These are phyloP conservation scores for Phanerochaete carnosa DNA, from an alignment of 768 basidiomycete genomes.

Conservation along the genomic window DNA sequence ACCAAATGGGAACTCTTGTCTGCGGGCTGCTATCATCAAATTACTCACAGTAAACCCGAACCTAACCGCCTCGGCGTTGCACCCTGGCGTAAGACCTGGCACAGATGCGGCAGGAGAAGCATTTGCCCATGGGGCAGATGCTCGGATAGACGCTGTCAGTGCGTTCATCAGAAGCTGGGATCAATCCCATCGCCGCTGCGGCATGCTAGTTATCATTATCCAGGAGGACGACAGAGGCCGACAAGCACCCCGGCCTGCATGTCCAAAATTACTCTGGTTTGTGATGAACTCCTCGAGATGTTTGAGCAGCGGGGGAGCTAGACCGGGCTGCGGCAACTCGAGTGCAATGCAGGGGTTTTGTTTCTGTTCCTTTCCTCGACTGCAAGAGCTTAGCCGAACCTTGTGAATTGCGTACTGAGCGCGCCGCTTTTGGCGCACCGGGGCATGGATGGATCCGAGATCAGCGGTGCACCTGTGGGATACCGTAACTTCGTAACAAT, in stretches of 20 bases:
- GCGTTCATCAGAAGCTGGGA: constrained; percentile 8
- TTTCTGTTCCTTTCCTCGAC: not conserved
- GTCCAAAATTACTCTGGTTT: constrained; percentile 11
- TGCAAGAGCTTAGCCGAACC: too few relatives aligned
- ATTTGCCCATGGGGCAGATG: not conserved
- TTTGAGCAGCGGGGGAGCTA: not conserved
- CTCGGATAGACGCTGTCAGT: not conserved
- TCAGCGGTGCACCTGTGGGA: too few relatives aligned
- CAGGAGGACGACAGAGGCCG: too few relatives aligned
- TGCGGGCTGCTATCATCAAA: not conserved
- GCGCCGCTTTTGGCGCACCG: too few relatives aligned
- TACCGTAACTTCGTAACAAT: too few relatives aligned
- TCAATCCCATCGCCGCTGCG: not conserved
- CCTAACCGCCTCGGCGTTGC: not conserved
- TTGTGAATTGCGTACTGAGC: too few relatives aligned
- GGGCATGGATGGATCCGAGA: too few relatives aligned
- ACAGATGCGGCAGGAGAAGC: constrained; percentile 5
- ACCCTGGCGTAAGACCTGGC: constrained; percentile 2
- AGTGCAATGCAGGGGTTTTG: not conserved
- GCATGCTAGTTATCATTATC: not conserved
- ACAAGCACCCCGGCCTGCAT: not conserved
- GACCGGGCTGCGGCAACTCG: not conserved
- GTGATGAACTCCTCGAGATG: not conserved
- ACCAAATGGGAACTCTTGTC: not conserved
- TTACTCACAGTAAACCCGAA: not conserved